Conservation (phyloP, 768 basidiomycete species). For the Phlebiopsis gigantea region DNA sequence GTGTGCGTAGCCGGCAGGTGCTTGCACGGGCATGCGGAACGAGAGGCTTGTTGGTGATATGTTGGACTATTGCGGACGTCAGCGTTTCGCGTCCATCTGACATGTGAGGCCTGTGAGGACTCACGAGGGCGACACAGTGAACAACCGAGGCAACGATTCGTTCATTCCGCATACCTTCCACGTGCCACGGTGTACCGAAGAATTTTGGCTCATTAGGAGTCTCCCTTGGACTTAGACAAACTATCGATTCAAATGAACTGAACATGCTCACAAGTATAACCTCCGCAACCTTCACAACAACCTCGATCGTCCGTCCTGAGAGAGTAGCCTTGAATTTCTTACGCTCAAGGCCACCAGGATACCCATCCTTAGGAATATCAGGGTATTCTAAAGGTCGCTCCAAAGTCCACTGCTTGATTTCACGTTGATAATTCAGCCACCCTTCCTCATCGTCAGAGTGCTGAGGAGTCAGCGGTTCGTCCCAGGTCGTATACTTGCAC, state of each 20-base stretch:
- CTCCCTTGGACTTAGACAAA: not conserved
- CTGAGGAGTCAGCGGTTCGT: slow-evolving; percentile 42
- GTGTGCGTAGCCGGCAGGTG: slow-evolving; percentile 37
- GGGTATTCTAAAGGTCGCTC: slow-evolving; percentile 40
- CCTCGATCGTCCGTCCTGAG: slow-evolving; percentile 34
- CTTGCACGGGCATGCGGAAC: slow-evolving; percentile 49
- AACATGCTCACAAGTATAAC: slow-evolving; percentile 33
- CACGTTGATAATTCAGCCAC: slow-evolving; percentile 37
- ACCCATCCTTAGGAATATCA: slow-evolving; percentile 38
- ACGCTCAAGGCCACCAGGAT: slow-evolving; percentile 40
- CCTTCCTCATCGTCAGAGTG: slow-evolving; percentile 42
- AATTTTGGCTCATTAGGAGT: not conserved
- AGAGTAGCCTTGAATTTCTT: slow-evolving; percentile 36
- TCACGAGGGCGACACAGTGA: slow-evolving; percentile 36
- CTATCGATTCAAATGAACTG: not conserved
- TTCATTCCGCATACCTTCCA: slow-evolving; percentile 50
- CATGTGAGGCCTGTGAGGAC: slow-evolving; percentile 10
- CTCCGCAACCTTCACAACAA: slow-evolving; percentile 38
- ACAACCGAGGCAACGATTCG: slow-evolving; percentile 42
- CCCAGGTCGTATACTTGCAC: not conserved
- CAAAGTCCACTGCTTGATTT: slow-evolving; percentile 38
- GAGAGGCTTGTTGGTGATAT: slow-evolving; percentile 30
- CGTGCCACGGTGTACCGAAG: slow-evolving; percentile 34
- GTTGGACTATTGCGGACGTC: slow-evolving; percentile 24
- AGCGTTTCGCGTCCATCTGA: not conserved